phyloP scores from a whole-genome alignment of 805 yeast species.

The Lipomyces spencermartinsiae region DNA sequence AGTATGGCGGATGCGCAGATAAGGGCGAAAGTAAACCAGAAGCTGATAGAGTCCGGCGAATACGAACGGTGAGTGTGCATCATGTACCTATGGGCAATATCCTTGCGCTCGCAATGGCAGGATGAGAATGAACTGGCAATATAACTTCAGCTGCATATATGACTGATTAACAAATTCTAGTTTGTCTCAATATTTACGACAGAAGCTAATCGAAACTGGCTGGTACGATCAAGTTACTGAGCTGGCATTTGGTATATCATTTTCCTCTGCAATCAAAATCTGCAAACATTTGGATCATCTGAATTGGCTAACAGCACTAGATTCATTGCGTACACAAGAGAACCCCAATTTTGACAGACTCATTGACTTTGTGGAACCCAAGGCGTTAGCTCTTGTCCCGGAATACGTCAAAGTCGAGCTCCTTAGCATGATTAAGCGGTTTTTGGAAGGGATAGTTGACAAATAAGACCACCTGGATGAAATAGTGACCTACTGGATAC shows the following conservation, averaged over 20 bases:
- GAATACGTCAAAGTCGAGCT: conserved; percentile 65
- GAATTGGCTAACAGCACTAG: conserved; percentile 33
- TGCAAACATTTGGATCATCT: background rate
- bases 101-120: background rate
- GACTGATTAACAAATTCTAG: background rate
- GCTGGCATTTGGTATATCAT: conserved; percentile 58
- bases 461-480: background rate
- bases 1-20: conserved; percentile 34
- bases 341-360: conserved; percentile 61
- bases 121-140: background rate
- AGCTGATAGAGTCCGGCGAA: conserved; percentile 76
- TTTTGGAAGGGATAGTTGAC: conserved; percentile 39
- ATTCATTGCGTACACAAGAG: conserved; percentile 51
- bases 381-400: conserved; percentile 74
- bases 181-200: conserved; percentile 53
- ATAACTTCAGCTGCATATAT: background rate
- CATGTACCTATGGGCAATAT: background rate
- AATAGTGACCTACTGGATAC: background rate
- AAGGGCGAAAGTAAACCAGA: conserved; percentile 66
- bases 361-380: conserved; percentile 60
- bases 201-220: conserved; percentile 74
- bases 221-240: conserved; percentile 81
- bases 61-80: conserved; percentile 61
- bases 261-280: background rate
- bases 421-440: conserved; percentile 57